A percentile compares a stretch with the other conserved stretches of the same genome.
Evolutionary conservation across 805 yeast species (phyloP).

Genomic region (Nakazawaea peltata): DNA sequence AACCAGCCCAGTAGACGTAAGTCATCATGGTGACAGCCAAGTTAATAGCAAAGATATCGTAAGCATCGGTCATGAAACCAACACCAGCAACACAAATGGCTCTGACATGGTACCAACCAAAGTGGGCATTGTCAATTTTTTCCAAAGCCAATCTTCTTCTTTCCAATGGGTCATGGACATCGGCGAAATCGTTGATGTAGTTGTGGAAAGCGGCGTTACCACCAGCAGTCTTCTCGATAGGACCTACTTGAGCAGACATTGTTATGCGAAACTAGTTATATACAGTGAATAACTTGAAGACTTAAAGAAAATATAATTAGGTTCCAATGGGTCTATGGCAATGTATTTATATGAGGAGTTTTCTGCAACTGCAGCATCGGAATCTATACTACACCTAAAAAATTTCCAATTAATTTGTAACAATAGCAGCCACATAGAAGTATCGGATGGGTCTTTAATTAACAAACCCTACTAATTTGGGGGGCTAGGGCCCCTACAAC

Average conservation of each 20-base stretch:
- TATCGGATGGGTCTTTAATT: too few species aligned
- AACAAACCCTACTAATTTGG: too few species aligned
- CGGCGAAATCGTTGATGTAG: conserved; percentile 70
- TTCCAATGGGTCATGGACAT: conserved; percentile 77
- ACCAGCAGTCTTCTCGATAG: conserved; percentile 39
- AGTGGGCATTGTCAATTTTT: conserved; percentile 70
- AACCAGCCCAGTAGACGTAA: conserved; percentile 65
- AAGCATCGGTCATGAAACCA: conserved; percentile 89
- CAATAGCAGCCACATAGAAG: too few species aligned
- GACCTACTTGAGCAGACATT: conserved; percentile 4
- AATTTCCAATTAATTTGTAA: too few species aligned
- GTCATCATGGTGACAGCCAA: conserved; percentile 74
- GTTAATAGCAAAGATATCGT: conserved; percentile 87
- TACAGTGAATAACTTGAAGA: too few species aligned
- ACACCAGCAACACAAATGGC: conserved; percentile 86
- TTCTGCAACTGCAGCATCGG: too few species aligned
- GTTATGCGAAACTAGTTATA: too few species aligned
- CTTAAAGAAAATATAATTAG: too few species aligned
- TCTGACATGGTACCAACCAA: conserved; percentile 78
- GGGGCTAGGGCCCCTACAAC: too few species aligned
- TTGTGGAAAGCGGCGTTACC: conserved; percentile 87
- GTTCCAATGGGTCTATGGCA: too few species aligned
- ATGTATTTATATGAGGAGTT: too few species aligned
- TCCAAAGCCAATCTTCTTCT: conserved; percentile 82
- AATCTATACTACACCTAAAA: too few species aligned